Evolutionary conservation across 2,329 filamentous ascomycete genomes (phyloP).

Genomic region (Ascocoryne sarcoides): DNA sequence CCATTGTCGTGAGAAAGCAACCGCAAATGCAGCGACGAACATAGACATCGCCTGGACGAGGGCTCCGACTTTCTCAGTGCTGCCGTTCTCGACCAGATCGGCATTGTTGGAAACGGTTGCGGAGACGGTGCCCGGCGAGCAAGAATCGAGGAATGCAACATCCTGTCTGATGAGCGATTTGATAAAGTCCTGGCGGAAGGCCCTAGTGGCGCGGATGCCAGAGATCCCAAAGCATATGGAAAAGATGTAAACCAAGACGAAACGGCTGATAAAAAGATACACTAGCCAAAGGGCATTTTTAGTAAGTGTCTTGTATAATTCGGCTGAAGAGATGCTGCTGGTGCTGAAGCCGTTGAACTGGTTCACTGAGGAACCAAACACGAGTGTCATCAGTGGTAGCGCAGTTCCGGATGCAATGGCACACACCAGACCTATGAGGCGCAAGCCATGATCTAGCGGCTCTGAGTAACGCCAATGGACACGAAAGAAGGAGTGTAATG

Average conservation of each 20-base stretch:
- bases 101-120: conserved; percentile 40
- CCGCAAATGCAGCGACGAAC: conserved; percentile 30
- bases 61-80: conserved; percentile 37
- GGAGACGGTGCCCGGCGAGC: conserved; percentile 35
- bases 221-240: neutral
- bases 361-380: conserved; percentile 31
- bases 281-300: neutral
- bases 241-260: neutral
- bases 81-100: conserved; percentile 34
- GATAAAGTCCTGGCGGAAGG: conserved; percentile 2
- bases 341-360: conserved; percentile 18
- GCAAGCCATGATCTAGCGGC: neutral
- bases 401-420: conserved; percentile 34
- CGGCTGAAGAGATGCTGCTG: conserved; percentile 22
- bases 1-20: conserved; percentile 32
- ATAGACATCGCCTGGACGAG: conserved; percentile 34
- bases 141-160: conserved; percentile 44
- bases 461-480: neutral
- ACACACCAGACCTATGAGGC: neutral
- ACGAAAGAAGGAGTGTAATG: too few species aligned
- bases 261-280: neutral
- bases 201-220: neutral
- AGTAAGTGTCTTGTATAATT: conserved; percentile 30
- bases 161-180: conserved; percentile 38
- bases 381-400: conserved; percentile 40